phyloP scores from a whole-genome alignment of 495 filamentous ascomycete genomes.

The Entonaema liquescens region DNA sequence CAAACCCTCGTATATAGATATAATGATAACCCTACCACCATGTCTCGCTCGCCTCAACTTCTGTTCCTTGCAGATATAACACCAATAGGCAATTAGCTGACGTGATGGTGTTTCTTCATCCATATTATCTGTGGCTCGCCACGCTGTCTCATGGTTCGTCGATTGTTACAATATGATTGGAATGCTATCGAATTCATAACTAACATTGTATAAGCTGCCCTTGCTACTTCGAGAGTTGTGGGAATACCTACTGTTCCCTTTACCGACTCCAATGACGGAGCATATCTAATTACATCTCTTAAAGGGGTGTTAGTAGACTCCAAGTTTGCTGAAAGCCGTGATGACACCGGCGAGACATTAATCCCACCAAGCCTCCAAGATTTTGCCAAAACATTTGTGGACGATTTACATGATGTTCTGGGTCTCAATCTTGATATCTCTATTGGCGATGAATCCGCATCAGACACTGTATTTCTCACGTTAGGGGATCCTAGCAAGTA shows the following conservation, averaged over 20 bases:
- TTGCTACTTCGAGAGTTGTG: constrained; percentile 34
- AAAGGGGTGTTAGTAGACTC: constrained; percentile 54
- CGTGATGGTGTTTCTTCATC: constrained; percentile 6
- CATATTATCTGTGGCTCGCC: constrained; percentile 12
- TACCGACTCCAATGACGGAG: constrained; percentile 37
- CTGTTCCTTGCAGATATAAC: constrained; percentile 4
- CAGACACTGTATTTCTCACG: constrained; percentile 56
- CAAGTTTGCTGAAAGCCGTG: constrained; percentile 47
- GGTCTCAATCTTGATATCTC: constrained; percentile 43
- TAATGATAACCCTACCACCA: constrained; percentile 10
- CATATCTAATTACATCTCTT: constrained; percentile 45
- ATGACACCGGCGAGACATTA: constrained; percentile 55
- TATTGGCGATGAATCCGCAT: constrained; percentile 21
- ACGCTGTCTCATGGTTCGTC: constrained; percentile 30
- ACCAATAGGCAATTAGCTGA: constrained; percentile 1
- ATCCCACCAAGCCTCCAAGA: constrained; percentile 56
- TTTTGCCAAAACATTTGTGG: constrained; percentile 55
- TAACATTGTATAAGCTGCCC: constrained; percentile 15
- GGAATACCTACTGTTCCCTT: constrained; percentile 54
- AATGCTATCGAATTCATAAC: neutral
- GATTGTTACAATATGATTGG: constrained; percentile 4
- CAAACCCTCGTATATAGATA: constrained; percentile 3
- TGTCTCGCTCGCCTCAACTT: neutral
- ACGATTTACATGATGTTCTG: constrained; percentile 48
- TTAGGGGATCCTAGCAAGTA: constrained; percentile 53